Evolutionary conservation across 1,284 basidiomycete species (phyloP).

Genomic region (Pyrrhoderma noxium): DNA sequence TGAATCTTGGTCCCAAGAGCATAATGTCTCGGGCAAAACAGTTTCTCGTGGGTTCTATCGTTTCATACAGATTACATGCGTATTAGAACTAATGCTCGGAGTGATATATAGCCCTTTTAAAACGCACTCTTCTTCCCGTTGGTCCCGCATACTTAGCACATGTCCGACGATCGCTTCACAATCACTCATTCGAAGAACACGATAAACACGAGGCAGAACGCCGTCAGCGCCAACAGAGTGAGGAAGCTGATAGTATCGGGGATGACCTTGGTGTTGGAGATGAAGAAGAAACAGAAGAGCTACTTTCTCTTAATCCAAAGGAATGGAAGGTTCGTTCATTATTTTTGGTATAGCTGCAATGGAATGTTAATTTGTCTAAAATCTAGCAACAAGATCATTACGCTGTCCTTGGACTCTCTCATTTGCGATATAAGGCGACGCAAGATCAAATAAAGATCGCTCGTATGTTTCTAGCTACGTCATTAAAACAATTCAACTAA

Average conservation of each 20-base stretch:
- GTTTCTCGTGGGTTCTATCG: conserved; percentile 10
- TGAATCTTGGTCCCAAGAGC: conserved; percentile 8
- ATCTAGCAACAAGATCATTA: conserved; percentile 95
- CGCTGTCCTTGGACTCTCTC: conserved; percentile 89
- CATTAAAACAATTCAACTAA: neutral
- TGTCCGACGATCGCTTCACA: conserved; percentile 65
- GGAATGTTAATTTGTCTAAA: neutral
- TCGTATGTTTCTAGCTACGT: conserved; percentile 49
- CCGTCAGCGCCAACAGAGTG: conserved; percentile 39
- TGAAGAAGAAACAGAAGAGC: conserved; percentile 74
- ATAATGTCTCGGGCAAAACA: conserved; percentile 5
- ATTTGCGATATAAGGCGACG: conserved; percentile 83
- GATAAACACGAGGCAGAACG: conserved; percentile 58
- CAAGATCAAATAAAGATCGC: conserved; percentile 94
- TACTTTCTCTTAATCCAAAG: conserved; percentile 83
- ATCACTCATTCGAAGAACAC: conserved; percentile 74
- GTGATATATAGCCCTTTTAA: neutral
- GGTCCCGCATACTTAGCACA: conserved; percentile 82
- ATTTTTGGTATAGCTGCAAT: neutral
- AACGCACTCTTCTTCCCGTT: conserved; percentile 59
- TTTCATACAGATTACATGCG: neutral
- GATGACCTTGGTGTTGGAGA: conserved; percentile 92
- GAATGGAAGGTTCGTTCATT: conserved; percentile 85
- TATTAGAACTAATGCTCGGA: neutral
- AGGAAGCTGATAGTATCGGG: conserved; percentile 51